These are phyloP conservation scores for Leptographium wingfieldii DNA, from an alignment of 2,329 filamentous ascomycete genomes.

Conservation along the genomic window DNA sequence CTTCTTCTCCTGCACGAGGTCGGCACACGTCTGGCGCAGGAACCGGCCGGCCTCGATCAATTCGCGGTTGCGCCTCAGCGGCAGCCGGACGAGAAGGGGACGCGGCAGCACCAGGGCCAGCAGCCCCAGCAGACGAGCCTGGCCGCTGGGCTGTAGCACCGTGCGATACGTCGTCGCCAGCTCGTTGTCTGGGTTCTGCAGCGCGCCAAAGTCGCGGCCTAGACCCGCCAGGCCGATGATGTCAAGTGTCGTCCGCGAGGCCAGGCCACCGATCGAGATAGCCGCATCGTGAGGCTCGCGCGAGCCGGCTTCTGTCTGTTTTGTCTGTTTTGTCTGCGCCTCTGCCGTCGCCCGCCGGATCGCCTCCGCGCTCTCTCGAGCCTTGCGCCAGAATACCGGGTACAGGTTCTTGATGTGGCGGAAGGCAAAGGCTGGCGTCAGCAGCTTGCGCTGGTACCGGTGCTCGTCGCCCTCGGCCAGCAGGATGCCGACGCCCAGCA, in stretches of 20 bases:
- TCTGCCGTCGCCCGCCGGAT: slow-evolving; percentile 40
- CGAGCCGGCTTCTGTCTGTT: background rate
- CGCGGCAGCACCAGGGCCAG: slow-evolving; percentile 49
- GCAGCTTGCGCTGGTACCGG: slow-evolving; percentile 64
- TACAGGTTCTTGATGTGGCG: slow-evolving; percentile 77
- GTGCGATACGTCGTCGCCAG: slow-evolving; percentile 44
- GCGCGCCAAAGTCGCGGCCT: slow-evolving; percentile 56
- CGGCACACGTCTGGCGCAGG: slow-evolving; percentile 53
- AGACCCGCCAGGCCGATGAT: slow-evolving; percentile 64
- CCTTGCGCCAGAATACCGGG: slow-evolving; percentile 71
- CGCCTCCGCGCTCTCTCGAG: slow-evolving; percentile 50
- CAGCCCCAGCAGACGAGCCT: slow-evolving; percentile 43
- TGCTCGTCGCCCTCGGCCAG: slow-evolving; percentile 88
- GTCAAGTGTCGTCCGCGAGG: slow-evolving; percentile 56
- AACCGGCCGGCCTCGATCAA: slow-evolving; percentile 40
- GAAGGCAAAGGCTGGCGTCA: slow-evolving; percentile 76
- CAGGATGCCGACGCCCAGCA: slow-evolving; percentile 60
- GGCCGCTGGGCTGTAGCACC: slow-evolving; percentile 39
- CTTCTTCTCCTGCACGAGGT: slow-evolving; percentile 62
- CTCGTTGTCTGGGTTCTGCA: slow-evolving; percentile 45
- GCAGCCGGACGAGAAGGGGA: slow-evolving; percentile 49
- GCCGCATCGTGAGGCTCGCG: slow-evolving; percentile 18
- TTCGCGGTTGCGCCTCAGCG: slow-evolving; percentile 57
- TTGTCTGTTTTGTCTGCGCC: background rate
- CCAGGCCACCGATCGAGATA: slow-evolving; percentile 49